These are phyloP conservation scores for Penicillium nordicum DNA, from an alignment of 2,329 filamentous ascomycete species.

Conservation along the genomic window DNA sequence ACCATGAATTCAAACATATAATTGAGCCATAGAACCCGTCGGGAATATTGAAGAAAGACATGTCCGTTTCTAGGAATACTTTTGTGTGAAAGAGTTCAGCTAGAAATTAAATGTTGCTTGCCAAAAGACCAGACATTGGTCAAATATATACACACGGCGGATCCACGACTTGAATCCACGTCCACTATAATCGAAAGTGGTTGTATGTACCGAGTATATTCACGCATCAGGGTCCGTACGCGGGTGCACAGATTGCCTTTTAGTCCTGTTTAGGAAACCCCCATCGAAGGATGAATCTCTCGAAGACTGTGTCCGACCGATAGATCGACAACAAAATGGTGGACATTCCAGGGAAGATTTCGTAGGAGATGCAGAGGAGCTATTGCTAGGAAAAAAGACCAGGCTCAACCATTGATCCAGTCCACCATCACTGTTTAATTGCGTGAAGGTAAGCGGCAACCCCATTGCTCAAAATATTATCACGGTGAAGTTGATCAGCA, in stretches of 20 bases:
- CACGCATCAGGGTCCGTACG: not conserved
- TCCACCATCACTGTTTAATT: conserved; percentile 21
- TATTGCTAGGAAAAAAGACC: not conserved
- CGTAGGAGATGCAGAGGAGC: not conserved
- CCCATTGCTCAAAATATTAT: conserved; percentile 24
- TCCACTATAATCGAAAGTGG: not conserved
- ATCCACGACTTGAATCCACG: too few relatives aligned
- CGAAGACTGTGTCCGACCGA: not conserved
- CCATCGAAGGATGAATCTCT: not conserved
- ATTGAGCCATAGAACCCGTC: not conserved
- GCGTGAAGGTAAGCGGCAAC: conserved; percentile 26
- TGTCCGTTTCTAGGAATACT: too few relatives aligned
- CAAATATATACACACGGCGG: not conserved
- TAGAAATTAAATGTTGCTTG: not conserved
- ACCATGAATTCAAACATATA: not conserved
- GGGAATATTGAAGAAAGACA: not conserved
- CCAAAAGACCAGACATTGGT: not conserved
- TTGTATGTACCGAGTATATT: not conserved
- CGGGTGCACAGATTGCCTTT: not conserved
- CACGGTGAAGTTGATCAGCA: conserved; percentile 28
- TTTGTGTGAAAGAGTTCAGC: not conserved
- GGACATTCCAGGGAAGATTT: not conserved
- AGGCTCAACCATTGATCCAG: not conserved
- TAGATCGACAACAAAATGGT: not conserved
- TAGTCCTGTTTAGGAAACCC: not conserved